Percentiles rank a stretch among this genome's conserved stretches.
Conservation (phyloP, 768 basidiomycete genomes). For the Suillus subaureus region DNA sequence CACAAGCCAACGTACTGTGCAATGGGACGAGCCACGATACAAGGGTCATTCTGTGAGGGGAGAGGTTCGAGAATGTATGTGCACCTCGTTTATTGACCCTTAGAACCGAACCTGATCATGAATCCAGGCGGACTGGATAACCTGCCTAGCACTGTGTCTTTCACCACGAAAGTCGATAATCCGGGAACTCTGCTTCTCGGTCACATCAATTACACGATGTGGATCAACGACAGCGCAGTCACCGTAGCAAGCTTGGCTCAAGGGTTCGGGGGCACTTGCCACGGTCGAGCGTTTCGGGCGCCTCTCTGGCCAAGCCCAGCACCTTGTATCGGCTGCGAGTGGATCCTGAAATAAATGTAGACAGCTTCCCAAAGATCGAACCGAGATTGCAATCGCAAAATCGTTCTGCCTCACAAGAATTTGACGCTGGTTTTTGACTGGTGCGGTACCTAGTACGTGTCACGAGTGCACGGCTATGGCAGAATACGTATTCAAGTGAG, state of each 20-base stretch:
- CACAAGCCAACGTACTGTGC: not conserved
- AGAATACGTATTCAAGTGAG: too few species aligned
- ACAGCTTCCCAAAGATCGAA: not conserved
- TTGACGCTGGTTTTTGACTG: too few species aligned
- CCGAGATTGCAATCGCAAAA: not conserved
- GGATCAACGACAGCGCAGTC: not conserved
- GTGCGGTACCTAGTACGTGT: too few species aligned
- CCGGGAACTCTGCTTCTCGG: too few species aligned
- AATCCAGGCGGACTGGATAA: too few species aligned
- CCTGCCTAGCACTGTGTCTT: too few species aligned
- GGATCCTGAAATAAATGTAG: too few species aligned
- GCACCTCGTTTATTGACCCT: not conserved
- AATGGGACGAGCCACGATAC: not conserved
- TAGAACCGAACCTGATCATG: not conserved
- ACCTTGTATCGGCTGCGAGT: not conserved
- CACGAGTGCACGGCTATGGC: too few species aligned
- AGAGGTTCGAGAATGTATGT: not conserved
- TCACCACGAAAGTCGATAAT: too few species aligned
- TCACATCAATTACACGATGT: too few species aligned
- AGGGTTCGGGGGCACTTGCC: too few species aligned
- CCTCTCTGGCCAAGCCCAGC: not conserved
- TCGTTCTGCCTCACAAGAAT: not conserved
- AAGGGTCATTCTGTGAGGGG: not conserved
- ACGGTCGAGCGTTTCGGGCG: not conserved
- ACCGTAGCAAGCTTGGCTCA: too few species aligned